Conservation (phyloP, 2,329 filamentous ascomycete genomes). For the Botryotinia globosa region DNA sequence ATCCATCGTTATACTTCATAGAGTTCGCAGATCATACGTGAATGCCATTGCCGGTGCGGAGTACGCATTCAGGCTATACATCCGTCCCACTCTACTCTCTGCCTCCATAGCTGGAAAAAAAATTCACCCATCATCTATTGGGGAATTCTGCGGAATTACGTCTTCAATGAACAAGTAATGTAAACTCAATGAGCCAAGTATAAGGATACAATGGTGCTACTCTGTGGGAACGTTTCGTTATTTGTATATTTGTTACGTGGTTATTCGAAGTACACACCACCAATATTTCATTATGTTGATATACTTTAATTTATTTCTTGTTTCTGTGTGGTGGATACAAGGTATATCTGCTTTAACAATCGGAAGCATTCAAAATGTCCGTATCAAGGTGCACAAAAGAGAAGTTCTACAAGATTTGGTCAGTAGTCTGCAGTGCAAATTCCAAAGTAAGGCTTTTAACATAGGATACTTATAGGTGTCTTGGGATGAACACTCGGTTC, state of each 20-base stretch:
- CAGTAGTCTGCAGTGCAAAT: constrained; percentile 31
- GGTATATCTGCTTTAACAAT: constrained; percentile 27
- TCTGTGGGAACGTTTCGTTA: neutral
- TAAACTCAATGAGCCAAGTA: neutral
- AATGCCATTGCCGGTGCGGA: neutral
- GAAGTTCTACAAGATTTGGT: constrained; percentile 55
- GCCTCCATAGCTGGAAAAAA: neutral
- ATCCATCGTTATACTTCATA: neutral
- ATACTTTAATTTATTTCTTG: neutral
- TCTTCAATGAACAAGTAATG: neutral
- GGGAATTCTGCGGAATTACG: neutral
- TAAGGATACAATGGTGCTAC: neutral
- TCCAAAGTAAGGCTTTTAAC: neutral
- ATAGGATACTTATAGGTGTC: constrained; percentile 43
- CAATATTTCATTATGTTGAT: neutral
- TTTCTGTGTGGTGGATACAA: neutral
- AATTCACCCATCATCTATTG: neutral
- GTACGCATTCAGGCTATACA: constrained; percentile 8
- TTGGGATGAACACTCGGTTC: constrained; percentile 62
- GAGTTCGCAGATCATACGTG: neutral
- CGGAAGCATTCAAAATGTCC: constrained; percentile 5
- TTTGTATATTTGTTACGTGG: neutral
- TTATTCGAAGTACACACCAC: neutral
- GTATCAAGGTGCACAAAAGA: constrained; percentile 38
- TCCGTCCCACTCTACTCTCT: neutral